Evolutionary conservation across 2,329 filamentous ascomycete species (phyloP).

Genomic region (Pseudocercospora vitis): DNA sequence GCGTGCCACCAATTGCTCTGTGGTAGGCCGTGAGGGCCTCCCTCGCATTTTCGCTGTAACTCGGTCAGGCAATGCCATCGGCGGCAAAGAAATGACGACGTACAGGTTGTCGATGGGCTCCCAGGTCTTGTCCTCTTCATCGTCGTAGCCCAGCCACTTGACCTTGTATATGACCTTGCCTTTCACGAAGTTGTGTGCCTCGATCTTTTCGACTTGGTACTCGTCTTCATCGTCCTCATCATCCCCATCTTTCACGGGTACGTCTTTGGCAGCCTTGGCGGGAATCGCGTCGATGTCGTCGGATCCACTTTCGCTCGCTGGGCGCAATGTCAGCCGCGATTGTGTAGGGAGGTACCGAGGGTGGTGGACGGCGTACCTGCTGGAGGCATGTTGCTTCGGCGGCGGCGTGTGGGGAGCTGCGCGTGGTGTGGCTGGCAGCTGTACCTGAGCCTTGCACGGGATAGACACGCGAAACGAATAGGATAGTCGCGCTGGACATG

Average conservation of each 20-base stretch:
- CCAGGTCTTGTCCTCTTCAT: constrained; percentile 71
- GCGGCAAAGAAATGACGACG: constrained; percentile 21
- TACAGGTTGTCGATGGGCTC: constrained; percentile 74
- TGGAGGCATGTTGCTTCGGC: background rate
- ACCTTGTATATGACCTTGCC: constrained; percentile 64
- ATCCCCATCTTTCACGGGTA: constrained; percentile 38
- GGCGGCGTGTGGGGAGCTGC: background rate
- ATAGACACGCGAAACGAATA: background rate
- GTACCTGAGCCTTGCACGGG: background rate
- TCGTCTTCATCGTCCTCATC: constrained; percentile 55
- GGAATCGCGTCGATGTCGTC: constrained; percentile 35
- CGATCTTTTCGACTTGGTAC: constrained; percentile 73
- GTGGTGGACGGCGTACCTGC: constrained; percentile 16
- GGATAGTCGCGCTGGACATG: background rate
- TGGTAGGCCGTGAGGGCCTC: constrained; percentile 67
- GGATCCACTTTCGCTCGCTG: constrained; percentile 34
- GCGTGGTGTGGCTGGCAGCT: background rate
- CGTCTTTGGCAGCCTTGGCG: constrained; percentile 23
- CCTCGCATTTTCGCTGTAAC: constrained; percentile 38
- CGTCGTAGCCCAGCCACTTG: constrained; percentile 78
- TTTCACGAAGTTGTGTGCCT: constrained; percentile 62
- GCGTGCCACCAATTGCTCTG: constrained; percentile 61
- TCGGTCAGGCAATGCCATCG: constrained; percentile 12
- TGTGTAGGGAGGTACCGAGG: constrained; percentile 30
- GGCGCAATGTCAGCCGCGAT: background rate